These are phyloP conservation scores for Diplodia sapinea DNA, from an alignment of 2,329 filamentous ascomycete genomes.

Conservation along the genomic window DNA sequence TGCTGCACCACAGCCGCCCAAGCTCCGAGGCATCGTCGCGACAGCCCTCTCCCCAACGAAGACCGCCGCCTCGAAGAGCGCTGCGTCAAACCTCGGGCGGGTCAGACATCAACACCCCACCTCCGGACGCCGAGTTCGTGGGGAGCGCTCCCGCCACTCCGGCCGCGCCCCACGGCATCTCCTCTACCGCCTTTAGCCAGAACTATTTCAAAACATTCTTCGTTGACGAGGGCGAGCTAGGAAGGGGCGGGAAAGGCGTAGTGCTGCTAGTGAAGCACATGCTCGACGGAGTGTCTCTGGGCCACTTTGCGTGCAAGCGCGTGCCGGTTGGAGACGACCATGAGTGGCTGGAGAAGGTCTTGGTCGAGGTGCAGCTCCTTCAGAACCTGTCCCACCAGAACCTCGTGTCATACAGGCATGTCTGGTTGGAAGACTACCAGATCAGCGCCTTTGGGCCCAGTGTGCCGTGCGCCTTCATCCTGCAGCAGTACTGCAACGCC, in stretches of 20 bases:
- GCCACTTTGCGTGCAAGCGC: slow-evolving; percentile 94
- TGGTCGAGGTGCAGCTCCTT: slow-evolving; percentile 90
- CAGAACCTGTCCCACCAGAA: slow-evolving; percentile 94
- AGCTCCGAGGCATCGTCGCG: slow-evolving; percentile 55
- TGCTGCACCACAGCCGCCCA: slow-evolving; percentile 72
- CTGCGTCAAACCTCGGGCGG: slow-evolving; percentile 45
- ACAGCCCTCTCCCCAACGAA: slow-evolving; percentile 54
- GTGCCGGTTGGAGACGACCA: slow-evolving; percentile 94
- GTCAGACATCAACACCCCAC: slow-evolving; percentile 44
- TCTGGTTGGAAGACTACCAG: slow-evolving; percentile 91
- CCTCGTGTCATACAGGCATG: slow-evolving; percentile 93
- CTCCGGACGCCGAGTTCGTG: slow-evolving; percentile 58
- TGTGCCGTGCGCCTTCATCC: slow-evolving; percentile 93
- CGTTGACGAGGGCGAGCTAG: slow-evolving; percentile 83
- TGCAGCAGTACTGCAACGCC: slow-evolving; percentile 96
- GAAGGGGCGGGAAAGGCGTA: slow-evolving; percentile 90
- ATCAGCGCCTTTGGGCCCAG: slow-evolving; percentile 85
- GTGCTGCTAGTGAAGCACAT: slow-evolving; percentile 93
- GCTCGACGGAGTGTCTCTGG: slow-evolving; percentile 85
- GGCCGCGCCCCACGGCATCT: slow-evolving; percentile 69
- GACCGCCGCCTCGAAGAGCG: slow-evolving; percentile 52
- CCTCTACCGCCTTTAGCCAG: slow-evolving; percentile 83
- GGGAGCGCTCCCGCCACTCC: slow-evolving; percentile 52
- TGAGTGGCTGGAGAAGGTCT: slow-evolving; percentile 90
- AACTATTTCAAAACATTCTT: slow-evolving; percentile 95